These are phyloP conservation scores for Gynandropsis gynandra DNA, from an alignment of 345 rosid species.

Conservation along the genomic window DNA sequence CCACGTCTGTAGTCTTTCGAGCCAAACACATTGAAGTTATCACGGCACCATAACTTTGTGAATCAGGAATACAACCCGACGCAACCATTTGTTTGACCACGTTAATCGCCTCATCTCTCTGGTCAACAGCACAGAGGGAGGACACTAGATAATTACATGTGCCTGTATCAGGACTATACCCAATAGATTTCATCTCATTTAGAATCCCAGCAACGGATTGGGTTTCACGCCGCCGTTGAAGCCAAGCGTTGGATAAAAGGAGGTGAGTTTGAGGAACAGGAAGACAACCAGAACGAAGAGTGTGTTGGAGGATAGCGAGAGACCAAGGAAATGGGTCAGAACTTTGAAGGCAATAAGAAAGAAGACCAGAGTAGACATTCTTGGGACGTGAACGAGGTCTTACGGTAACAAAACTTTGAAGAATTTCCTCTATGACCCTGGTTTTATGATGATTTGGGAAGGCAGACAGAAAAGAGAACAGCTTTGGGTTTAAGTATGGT, in stretches of 20 bases:
- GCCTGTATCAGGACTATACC: slow-evolving; percentile 60
- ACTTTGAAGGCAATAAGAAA: slow-evolving; percentile 54
- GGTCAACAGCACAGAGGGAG: slow-evolving; percentile 68
- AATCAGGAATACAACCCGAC: slow-evolving; percentile 65
- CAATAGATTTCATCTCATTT: slow-evolving; percentile 50
- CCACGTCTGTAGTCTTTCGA: slow-evolving; percentile 48
- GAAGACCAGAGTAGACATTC: slow-evolving; percentile 51
- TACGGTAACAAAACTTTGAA: slow-evolving; percentile 47
- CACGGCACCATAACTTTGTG: slow-evolving; percentile 53
- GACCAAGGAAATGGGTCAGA: slow-evolving; percentile 53
- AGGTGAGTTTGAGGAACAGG: slow-evolving; percentile 55
- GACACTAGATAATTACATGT: slow-evolving; percentile 57
- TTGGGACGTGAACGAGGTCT: slow-evolving; percentile 50
- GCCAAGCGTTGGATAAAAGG: slow-evolving; percentile 63
- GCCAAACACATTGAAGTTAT: slow-evolving; percentile 44
- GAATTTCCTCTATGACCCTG: slow-evolving; percentile 49
- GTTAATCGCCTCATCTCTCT: slow-evolving; percentile 51
- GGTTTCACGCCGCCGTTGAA: slow-evolving; percentile 27
- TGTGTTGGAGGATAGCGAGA: slow-evolving; percentile 59
- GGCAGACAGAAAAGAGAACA: slow-evolving; percentile 60
- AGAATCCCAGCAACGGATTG: slow-evolving; percentile 38
- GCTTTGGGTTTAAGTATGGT: slow-evolving; percentile 36
- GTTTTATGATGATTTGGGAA: slow-evolving; percentile 36
- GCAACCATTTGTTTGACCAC: slow-evolving; percentile 51
- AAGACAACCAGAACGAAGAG: slow-evolving; percentile 66